phyloP scores from a whole-genome alignment of 305 asterid species.

The Rubia peregrina region DNA sequence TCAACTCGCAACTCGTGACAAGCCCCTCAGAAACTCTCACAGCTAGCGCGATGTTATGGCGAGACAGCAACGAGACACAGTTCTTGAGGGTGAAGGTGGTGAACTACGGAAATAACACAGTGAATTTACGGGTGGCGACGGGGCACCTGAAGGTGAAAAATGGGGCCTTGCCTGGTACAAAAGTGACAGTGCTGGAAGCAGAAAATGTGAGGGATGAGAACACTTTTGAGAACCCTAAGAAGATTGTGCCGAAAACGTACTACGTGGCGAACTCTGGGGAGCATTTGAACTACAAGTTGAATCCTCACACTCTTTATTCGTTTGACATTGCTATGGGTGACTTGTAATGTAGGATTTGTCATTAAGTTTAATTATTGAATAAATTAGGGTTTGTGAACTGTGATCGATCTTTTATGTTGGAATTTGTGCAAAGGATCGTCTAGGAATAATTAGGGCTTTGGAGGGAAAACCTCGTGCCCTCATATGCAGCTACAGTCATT shows the following conservation, averaged over 20 bases:
- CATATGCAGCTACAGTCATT: no score
- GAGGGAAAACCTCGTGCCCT: no score
- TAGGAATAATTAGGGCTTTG: no score
- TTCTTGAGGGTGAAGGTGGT: slow-evolving; percentile 1
- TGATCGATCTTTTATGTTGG: no score
- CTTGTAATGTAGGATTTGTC: neutral
- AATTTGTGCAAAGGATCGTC: no score
- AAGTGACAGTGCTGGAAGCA: neutral
- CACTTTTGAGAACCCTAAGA: neutral
- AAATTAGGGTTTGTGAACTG: no score
- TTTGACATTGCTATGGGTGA: neutral
- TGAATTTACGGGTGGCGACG: neutral
- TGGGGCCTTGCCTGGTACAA: neutral
- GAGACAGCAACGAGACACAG: neutral
- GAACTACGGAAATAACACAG: neutral
- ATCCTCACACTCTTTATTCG: neutral
- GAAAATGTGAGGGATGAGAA: neutral
- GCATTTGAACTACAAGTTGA: neutral
- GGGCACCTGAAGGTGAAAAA: neutral
- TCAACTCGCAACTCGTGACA: neutral
- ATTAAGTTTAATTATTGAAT: neutral
- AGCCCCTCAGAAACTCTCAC: neutral
- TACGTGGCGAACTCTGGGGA: neutral
- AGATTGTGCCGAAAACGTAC: neutral
- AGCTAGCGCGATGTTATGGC: neutral